phyloP scores from a whole-genome alignment of 169 alveolate species.

The Plasmodium inui region DNA sequence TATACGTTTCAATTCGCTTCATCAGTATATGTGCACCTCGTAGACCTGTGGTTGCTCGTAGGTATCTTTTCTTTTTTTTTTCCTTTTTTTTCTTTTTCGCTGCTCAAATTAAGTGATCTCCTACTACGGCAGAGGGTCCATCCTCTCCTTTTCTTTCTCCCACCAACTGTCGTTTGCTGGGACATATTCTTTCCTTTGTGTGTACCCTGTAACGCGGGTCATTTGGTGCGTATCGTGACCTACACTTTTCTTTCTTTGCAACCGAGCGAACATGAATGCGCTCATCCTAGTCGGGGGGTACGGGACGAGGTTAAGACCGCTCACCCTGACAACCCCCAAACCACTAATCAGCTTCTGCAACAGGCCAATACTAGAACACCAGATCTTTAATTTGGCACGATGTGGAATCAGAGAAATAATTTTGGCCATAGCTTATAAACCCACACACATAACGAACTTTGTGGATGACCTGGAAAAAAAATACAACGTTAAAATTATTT shows the following conservation, averaged over 20 bases:
- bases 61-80: neutral
- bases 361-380: constrained; percentile 94
- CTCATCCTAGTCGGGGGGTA: constrained; percentile 98
- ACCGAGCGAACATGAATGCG: constrained; percentile 92
- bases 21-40: neutral
- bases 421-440: constrained; percentile 92
- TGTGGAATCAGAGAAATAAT: constrained; percentile 90
- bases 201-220: neutral
- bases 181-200: neutral
- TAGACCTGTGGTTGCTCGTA: neutral
- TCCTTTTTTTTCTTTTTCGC: neutral
- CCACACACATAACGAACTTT: constrained; percentile 86
- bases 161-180: neutral
- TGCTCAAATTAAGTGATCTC: neutral
- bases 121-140: neutral
- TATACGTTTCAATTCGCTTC: neutral
- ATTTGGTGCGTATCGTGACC: neutral
- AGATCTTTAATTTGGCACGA: constrained; percentile 79
- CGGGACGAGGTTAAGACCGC: constrained; percentile 98
- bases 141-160: neutral
- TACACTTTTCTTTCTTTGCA: neutral
- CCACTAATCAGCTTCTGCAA: constrained; percentile 97
- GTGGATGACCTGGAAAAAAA: constrained; percentile 85
- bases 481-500: constrained; percentile 92
- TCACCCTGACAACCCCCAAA: constrained; percentile 96